Conservation (phyloP, 768 basidiomycete genomes). For the Amanita molliuscula region DNA sequence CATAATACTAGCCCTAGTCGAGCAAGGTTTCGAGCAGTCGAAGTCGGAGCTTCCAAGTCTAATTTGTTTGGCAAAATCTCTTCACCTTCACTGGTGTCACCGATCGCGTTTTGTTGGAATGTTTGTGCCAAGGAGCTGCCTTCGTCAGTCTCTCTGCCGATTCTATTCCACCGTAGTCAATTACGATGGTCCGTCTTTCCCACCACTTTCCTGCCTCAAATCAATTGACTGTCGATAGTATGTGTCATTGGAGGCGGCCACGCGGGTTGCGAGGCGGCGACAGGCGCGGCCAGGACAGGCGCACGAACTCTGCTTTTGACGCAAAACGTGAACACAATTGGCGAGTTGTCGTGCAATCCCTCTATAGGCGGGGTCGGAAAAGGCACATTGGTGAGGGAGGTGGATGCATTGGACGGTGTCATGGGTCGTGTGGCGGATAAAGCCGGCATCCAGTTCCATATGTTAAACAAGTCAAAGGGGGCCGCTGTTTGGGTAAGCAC, state of each 20-base stretch:
- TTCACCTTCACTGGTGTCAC: too few species aligned
- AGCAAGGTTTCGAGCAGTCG: too few species aligned
- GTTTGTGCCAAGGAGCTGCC: neutral
- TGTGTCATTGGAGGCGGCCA: conserved; percentile 90
- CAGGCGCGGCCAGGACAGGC: conserved; percentile 76
- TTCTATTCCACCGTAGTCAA: conserved; percentile 2
- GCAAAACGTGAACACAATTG: conserved; percentile 72
- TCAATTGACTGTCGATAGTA: conserved; percentile 27
- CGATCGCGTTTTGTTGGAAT: neutral
- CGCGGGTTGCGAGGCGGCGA: conserved; percentile 88
- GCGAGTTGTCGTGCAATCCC: conserved; percentile 83
- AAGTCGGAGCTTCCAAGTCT: too few species aligned
- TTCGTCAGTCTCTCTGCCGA: neutral
- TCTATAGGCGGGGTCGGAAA: conserved; percentile 90
- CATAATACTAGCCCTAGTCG: too few species aligned
- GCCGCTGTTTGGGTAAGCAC: conserved; percentile 79
- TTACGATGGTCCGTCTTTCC: conserved; percentile 3
- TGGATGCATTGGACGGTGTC: conserved; percentile 83
- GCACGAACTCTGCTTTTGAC: conserved; percentile 76
- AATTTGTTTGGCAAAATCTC: too few species aligned
- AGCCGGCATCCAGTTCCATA: conserved; percentile 83
- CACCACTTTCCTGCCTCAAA: neutral
- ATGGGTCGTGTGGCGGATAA: conserved; percentile 85
- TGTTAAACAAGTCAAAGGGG: conserved; percentile 79
- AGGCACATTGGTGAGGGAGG: conserved; percentile 83